Evolutionary conservation across 495 filamentous ascomycete genomes (phyloP), one percentile per base, ranked within the genome.

Genomic region (Daldinia bambusicola): DNA sequence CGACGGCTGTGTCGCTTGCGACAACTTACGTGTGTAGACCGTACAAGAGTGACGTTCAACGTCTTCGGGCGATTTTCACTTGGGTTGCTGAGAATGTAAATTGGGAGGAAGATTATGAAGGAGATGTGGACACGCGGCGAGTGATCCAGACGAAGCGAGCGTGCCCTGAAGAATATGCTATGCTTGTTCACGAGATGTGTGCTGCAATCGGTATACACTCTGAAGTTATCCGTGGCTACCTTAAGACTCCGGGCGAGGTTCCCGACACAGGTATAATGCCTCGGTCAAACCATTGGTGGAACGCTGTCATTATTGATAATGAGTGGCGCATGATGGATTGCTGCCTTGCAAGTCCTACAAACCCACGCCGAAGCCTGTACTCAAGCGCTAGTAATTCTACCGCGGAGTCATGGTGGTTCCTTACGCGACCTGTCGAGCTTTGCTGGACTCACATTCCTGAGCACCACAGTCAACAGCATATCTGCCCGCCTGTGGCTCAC

Each of bases 241-340:
- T 99, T 34, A 99, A 98, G 76, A 81, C 87, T 9, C 96, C 96
- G 0, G 95, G 95, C 1, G 95, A 98, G 70, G 78, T 88, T 2
- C 84, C 93, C 14, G 94, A 98, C 37, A 80, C 92, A 26, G 90
- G 90, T 53, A 86, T 90, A 13, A 88, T 91, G 61, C 90, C 89
- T 34, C 88, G 90, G 38, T 87, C 95, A 7, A 99, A 99, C 71
- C 95, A 99, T 83, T 98, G 93, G 91, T 99, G 95, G 95, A 99
- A 99, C 74, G 90, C 93, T 1, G 94, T 99, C 2, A 80, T 97
- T 40, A 90, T 97, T 10, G 96, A 99, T 74, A 90, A 92, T 14
- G 93, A 97, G 79, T 99, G 95, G 95, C 90, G 95, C 53, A 89
- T 98, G 66, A 95, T 99, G 87, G 95, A 99, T 78, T 96, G 93